phyloP scores from a whole-genome alignment of 2,329 filamentous ascomycete genomes.

The Fusarium tupiense region DNA sequence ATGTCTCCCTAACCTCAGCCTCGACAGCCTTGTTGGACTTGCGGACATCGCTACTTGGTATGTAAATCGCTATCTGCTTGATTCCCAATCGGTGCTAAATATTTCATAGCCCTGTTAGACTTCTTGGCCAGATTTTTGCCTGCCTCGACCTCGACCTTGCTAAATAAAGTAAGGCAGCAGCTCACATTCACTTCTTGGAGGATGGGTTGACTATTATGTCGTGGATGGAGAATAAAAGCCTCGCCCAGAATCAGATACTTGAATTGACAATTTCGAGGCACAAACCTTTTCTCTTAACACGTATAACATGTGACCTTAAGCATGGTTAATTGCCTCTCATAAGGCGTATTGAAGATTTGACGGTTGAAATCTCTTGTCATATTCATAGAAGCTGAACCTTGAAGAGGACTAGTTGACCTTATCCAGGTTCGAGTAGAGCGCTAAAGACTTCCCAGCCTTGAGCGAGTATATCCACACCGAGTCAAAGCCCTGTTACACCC shows the following conservation, averaged over 20 bases:
- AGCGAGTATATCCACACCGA: not conserved
- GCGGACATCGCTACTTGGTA: too few species aligned
- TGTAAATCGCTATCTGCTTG: too few species aligned
- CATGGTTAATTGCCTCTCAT: not conserved
- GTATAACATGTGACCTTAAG: not conserved
- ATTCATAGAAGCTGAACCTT: not conserved
- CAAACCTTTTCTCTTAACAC: accelerated
- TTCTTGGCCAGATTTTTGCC: accelerated
- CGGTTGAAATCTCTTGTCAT: not conserved
- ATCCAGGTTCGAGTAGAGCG: accelerated
- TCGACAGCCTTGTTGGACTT: not conserved
- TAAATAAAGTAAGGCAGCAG: not conserved
- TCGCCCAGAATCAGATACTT: not conserved
- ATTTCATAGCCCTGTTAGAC: accelerated
- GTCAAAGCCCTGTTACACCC: not conserved
- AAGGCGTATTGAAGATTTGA: not conserved
- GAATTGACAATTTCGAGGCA: not conserved
- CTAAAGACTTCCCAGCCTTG: not conserved
- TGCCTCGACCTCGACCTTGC: not conserved
- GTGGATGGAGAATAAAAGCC: not conserved
- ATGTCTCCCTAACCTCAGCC: accelerated
- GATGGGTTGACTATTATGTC: not conserved
- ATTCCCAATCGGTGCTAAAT: not conserved
- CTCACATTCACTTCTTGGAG: not conserved
- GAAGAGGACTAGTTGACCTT: not conserved